Evolutionary conservation across 2,329 filamentous ascomycete genomes (phyloP).

Genomic region (Fusarium albosuccineum): DNA sequence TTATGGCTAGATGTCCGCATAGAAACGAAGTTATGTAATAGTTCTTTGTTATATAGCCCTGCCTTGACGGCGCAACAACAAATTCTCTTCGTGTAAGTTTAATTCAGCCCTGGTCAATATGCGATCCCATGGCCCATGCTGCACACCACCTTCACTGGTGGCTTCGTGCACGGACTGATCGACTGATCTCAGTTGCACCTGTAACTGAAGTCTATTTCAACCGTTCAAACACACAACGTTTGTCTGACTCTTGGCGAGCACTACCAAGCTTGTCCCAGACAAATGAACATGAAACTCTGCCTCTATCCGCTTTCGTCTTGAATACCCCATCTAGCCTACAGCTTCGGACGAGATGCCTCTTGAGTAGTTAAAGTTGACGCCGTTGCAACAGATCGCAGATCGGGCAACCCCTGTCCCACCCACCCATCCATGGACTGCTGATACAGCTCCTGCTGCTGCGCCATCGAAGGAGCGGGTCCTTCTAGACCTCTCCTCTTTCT

Average conservation of each 20-base stretch:
- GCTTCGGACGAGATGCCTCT: slow-evolving; percentile 11
- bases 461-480: slow-evolving; percentile 16
- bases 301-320: no score
- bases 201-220: neutral
- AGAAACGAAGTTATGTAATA: slow-evolving; percentile 6
- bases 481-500: slow-evolving; percentile 18
- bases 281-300: neutral
- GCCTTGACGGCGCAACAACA: no score
- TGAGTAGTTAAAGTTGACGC: slow-evolving; percentile 13
- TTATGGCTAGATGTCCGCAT: slow-evolving; percentile 15
- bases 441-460: slow-evolving; percentile 27
- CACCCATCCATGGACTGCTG: slow-evolving; percentile 33
- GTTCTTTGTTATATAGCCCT: neutral
- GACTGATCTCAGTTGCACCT: no score
- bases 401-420: slow-evolving; percentile 31
- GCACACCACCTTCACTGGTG: no score
- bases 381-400: slow-evolving; percentile 27
- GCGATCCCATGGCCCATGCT: no score
- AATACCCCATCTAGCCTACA: neutral
- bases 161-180: no score
- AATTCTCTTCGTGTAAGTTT: no score
- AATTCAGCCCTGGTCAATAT: no score
- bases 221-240: neutral
- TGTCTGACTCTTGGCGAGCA: neutral
- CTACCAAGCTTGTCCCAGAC: neutral